These are phyloP conservation scores for Pontederia crassipes DNA, from an alignment of 176 grass and related monocot species.

Conservation along the genomic window DNA sequence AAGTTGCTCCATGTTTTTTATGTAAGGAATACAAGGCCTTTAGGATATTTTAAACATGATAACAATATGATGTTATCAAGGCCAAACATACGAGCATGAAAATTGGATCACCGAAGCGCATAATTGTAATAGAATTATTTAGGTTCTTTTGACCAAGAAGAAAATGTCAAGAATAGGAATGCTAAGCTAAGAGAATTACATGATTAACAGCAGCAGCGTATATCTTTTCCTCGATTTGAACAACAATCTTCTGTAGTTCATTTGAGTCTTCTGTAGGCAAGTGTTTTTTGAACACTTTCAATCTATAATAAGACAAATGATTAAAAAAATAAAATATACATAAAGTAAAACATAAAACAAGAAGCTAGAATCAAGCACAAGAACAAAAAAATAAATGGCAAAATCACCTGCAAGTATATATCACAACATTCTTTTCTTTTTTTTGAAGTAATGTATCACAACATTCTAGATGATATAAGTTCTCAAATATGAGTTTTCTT, in stretches of 20 bases:
- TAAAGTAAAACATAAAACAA: neutral
- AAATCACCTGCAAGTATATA: neutral
- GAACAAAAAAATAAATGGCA: neutral
- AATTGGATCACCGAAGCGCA: too few relatives aligned
- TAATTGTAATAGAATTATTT: too few relatives aligned
- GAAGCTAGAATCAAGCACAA: neutral
- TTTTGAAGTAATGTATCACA: too few relatives aligned
- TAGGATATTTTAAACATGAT: too few relatives aligned
- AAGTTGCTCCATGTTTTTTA: too few relatives aligned
- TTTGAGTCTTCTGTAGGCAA: conserved; percentile 45
- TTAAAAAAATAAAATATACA: conserved; percentile 5
- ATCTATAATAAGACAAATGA: conserved; percentile 27
- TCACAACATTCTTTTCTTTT: too few relatives aligned
- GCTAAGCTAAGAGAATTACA: conserved; percentile 18
- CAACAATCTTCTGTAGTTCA: conserved; percentile 65
- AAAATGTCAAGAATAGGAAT: neutral
- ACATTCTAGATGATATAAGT: too few relatives aligned
- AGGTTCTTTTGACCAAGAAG: too few relatives aligned
- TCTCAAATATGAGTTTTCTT: too few relatives aligned
- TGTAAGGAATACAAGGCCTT: too few relatives aligned
- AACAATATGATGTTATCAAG: too few relatives aligned
- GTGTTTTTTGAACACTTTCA: conserved; percentile 72
- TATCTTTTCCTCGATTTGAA: conserved; percentile 62
- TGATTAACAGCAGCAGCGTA: conserved; percentile 43
- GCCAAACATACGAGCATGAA: too few relatives aligned